Base-by-base conservation (phyloP, 2,329 filamentous ascomycete species). In the Setomelanomma holmii region DNA sequence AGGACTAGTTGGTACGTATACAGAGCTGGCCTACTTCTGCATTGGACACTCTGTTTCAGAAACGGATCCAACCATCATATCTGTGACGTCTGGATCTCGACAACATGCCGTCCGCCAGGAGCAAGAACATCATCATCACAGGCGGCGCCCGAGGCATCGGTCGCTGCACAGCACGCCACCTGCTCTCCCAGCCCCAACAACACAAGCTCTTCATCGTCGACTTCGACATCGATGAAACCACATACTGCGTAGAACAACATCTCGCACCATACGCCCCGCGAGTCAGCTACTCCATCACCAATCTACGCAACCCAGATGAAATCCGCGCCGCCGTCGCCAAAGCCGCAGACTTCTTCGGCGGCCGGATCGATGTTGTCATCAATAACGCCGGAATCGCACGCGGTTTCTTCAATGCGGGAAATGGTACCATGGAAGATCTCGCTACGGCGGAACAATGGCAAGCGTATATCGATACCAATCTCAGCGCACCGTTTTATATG, bases 131-230 rank as follows among this genome's bases (percentile, higher is more conserved):
- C 40, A 66, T 76, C 60, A 70, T 76, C 47, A 74, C 72, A 17
- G 77, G 77, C 23, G 77, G 71, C 23, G 76, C 76, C 2, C 69
- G 74, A 45, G 78, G 78, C 34, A 77, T 81, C 46, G 78, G 79
- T 36, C 73, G 78, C 42, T 73, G 68, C 45, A 68, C 78, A 40
- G 70, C 76, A 30, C 75, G 78, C 11, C 73, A 76, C 48, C 73
- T 80, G 20, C 71, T 76, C 21, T 56, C 63, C 1, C 55, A 60
- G 14, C 56, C 69, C 20, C 55, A 60, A 6, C 74, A 76, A 35
- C 74, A 80, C 66, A 72, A 72, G 21, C 70, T 80, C 44, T 76
- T 77, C 58, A 71, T 79, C 27, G 64, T 80, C 41, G 78, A 80
- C 51, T 68, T 75, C 51, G 73, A 80, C 56, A 66, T 61, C 40